phyloP scores from a whole-genome alignment of 306 rosid genomes.

The Rubus parviflorus region DNA sequence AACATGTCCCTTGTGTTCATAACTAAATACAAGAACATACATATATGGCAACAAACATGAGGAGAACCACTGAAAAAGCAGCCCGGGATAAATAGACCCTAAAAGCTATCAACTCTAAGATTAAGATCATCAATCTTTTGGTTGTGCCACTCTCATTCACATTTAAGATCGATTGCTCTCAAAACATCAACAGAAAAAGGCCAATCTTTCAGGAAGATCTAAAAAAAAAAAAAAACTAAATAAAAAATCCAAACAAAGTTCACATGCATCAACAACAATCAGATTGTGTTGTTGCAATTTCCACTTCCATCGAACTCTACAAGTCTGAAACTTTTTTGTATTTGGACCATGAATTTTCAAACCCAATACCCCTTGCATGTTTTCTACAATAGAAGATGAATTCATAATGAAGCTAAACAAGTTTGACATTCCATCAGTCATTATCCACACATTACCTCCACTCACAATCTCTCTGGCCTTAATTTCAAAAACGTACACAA shows the following conservation, averaged over 20 bases:
- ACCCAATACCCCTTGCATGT: constrained; percentile 49
- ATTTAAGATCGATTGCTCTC: too few species aligned
- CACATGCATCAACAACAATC: constrained; percentile 23
- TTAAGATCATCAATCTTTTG: too few species aligned
- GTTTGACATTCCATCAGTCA: constrained; percentile 26
- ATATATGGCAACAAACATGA: too few species aligned
- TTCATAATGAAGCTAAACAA: constrained; percentile 14
- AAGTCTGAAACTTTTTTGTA: constrained; percentile 16
- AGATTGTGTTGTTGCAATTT: constrained; percentile 35
- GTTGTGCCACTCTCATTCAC: too few species aligned
- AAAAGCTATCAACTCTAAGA: too few species aligned
- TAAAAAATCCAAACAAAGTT: constrained; percentile 8
- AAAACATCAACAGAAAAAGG: too few species aligned
- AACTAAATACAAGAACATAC: too few species aligned
- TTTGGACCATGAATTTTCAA: constrained; percentile 36
- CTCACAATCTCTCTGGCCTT: constrained; percentile 33
- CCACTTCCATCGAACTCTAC: constrained; percentile 32
- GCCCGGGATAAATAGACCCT: too few species aligned
- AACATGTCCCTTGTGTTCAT: too few species aligned
- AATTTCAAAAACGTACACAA: background rate
- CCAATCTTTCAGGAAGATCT: too few species aligned
- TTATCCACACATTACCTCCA: constrained; percentile 41
- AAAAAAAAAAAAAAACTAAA: too few species aligned
- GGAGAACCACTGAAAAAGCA: too few species aligned
- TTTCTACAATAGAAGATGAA: constrained; percentile 20